Base-by-base conservation (phyloP, 2,329 filamentous ascomycete species). In the Paecilomyces variotii region DNA sequence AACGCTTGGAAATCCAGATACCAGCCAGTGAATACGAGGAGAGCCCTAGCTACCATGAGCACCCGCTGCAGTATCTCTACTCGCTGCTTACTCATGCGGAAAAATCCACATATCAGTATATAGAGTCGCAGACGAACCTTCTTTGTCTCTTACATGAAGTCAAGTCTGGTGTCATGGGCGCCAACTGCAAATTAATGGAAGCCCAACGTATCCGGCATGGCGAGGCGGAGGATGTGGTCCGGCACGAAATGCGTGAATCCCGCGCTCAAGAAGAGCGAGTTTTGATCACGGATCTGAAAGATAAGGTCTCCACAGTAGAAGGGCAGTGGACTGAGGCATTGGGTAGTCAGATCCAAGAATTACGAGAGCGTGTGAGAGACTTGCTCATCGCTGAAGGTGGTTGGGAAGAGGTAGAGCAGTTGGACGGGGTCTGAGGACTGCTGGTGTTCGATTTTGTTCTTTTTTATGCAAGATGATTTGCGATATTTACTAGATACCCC, bases 71-170 rank as follows among this genome's bases (percentile, higher is more conserved):
- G 74, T 97, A 99, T 71, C 82, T 99, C 0, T 94, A 91, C 72
- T 88, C 86, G 53, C 78, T 97, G 26, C 80, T 99, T 7, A 83
- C 87, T 4, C 93, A 97, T 68, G 88, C 91, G 0, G 90, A 95
- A 72, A 96, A 94, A 77, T 92, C 88, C 66, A 93, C 91, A 7
- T 95, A 96, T 69, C 94, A 97, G 72, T 97, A 96, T 75, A 97
- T 97, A 68, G 94, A 97, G 78, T 89, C 87, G 5, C 93, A 97
- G 78, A 93, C 86, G 30, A 97, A 97, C 69, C 79, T 97, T 34
- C 80, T 96, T 26, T 97, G 93, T 68, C 79, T 97, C 39, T 76
- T 96, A 58, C 94, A 97, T 68, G 91, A 97, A 74, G 91, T 96
- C 56, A 90, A 91, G 70, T 90, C 89, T 57, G 87, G 87, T 0